Percentiles rank a stretch among this genome's conserved stretches.
These are phyloP conservation scores for Pseudogymnoascus sp. DNA, from an alignment of 2,329 filamentous ascomycete species.

Conservation along the genomic window DNA sequence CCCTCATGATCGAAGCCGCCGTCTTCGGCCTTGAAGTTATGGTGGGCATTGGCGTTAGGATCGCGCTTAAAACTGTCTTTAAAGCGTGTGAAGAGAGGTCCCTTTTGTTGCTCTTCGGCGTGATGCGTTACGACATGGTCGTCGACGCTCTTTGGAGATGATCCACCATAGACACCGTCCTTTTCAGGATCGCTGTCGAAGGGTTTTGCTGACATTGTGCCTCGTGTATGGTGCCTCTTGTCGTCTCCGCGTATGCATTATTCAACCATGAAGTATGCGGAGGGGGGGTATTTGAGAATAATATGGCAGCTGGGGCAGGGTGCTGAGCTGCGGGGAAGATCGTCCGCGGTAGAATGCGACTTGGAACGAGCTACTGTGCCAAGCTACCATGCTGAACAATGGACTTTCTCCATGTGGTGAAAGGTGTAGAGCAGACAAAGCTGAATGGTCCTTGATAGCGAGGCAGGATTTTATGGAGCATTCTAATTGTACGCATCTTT, in stretches of 20 bases:
- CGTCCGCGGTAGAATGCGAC: too few relatives aligned
- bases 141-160: not conserved
- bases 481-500: too few relatives aligned
- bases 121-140: not conserved
- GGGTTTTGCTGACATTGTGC: not conserved
- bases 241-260: not conserved
- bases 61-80: conserved; percentile 26
- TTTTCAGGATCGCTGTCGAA: not conserved
- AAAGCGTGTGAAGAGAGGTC: conserved; percentile 15
- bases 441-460: too few relatives aligned
- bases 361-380: too few relatives aligned
- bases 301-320: too few relatives aligned
- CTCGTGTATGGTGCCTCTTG: not conserved
- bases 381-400: too few relatives aligned
- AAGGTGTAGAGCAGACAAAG: too few relatives aligned
- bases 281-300: too few relatives aligned
- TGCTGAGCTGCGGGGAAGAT: too few relatives aligned
- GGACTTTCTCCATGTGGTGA: too few relatives aligned
- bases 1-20: conserved; percentile 52
- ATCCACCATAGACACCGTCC: not conserved
- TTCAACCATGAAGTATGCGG: not conserved
- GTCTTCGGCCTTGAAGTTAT: conserved; percentile 20
- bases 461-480: too few relatives aligned
- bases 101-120: not conserved
- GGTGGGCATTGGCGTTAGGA: conserved; percentile 38